phyloP scores from a whole-genome alignment of 2,329 filamentous ascomycete species.

The Stemphylium vesicarium region DNA sequence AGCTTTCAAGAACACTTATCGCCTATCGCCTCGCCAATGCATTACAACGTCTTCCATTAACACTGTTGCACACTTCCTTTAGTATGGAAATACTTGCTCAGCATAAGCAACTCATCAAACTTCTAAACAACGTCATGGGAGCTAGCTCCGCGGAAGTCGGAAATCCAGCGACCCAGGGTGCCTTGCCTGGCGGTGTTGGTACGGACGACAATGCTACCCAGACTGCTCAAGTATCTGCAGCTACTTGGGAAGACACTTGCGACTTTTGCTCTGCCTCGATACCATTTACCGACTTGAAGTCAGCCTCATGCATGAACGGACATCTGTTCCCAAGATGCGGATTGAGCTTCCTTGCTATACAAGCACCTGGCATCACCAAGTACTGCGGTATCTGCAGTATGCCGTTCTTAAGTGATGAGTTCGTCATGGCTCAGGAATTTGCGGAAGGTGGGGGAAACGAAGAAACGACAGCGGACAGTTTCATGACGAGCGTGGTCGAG shows the following conservation, averaged over 20 bases:
- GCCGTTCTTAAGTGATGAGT: constrained; percentile 57
- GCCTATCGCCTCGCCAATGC: constrained; percentile 37
- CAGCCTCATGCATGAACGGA: constrained; percentile 57
- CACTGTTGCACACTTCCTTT: constrained; percentile 26
- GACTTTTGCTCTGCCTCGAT: constrained; percentile 59
- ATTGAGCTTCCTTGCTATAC: constrained; percentile 62
- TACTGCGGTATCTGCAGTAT: constrained; percentile 60
- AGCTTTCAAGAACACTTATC: constrained; percentile 37
- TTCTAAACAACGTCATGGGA: constrained; percentile 26
- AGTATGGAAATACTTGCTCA: constrained; percentile 30
- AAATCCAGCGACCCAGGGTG: not conserved
- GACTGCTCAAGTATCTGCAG: not conserved
- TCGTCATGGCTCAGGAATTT: constrained; percentile 32
- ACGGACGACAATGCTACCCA: not conserved
- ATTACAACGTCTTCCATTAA: constrained; percentile 23
- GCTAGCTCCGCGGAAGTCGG: not conserved
- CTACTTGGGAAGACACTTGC: constrained; percentile 53
- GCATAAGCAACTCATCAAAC: constrained; percentile 24
- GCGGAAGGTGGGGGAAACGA: not conserved
- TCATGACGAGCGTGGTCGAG: not conserved
- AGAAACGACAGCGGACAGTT: constrained; percentile 1
- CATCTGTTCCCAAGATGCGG: constrained; percentile 63
- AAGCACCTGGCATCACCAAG: constrained; percentile 61
- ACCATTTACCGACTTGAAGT: constrained; percentile 54
- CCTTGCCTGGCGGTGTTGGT: not conserved